phyloP scores from a whole-genome alignment of 345 rosid species.

The Eucalyptus virginea region DNA sequence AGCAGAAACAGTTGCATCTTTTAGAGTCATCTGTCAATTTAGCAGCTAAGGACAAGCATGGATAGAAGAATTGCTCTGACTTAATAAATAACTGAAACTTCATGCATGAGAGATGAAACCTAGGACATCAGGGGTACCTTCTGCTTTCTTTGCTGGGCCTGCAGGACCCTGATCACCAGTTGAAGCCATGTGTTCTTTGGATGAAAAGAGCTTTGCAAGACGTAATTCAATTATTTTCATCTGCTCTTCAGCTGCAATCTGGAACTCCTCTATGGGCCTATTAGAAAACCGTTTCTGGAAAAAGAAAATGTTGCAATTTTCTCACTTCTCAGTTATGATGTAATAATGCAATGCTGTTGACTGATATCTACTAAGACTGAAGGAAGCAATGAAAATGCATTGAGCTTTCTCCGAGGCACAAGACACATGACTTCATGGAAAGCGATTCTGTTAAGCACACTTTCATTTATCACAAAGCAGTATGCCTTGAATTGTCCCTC shows the following conservation, averaged over 20 bases:
- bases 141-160: slow-evolving; percentile 21
- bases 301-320: neutral
- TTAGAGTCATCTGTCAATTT: neutral
- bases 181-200: slow-evolving; percentile 14
- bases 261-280: slow-evolving; percentile 73
- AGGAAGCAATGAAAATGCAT: neutral
- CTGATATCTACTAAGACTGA: neutral
- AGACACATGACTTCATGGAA: neutral
- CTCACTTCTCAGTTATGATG: neutral
- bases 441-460: neutral
- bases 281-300: slow-evolving; percentile 60
- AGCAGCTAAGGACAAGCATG: neutral
- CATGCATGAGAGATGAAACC: neutral
- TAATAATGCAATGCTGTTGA: neutral
- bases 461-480: neutral
- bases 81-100: neutral
- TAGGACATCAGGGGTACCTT: slow-evolving; percentile 28
- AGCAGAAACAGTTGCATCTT: neutral
- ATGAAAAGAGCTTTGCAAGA: slow-evolving; percentile 58
- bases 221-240: slow-evolving; percentile 86
- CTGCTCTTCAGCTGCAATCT: slow-evolving; percentile 83
- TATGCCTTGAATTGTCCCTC: neutral
- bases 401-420: neutral
- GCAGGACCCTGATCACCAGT: slow-evolving; percentile 3
- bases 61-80: neutral